Evolutionary conservation across 768 basidiomycete species (phyloP).

Genomic region (Albatrellus ellisii): DNA sequence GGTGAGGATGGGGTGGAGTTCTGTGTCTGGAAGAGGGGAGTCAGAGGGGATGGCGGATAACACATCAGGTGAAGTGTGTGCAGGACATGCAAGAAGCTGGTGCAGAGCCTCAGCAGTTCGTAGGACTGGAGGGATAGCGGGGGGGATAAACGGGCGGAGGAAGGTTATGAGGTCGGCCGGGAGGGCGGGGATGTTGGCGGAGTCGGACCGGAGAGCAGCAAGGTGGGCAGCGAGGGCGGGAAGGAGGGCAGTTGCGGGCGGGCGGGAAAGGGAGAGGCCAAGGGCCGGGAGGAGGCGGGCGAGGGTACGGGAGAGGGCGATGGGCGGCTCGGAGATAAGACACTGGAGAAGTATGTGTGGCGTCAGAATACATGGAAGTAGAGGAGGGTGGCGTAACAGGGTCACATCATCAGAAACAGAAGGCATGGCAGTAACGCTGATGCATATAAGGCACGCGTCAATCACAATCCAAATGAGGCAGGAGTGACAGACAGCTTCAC

Average conservation of each 20-base stretch:
- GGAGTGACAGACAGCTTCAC: background rate
- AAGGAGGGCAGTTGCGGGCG: constrained; percentile 6
- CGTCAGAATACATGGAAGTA: background rate
- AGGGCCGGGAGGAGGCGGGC: constrained; percentile 12
- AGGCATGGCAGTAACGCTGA: background rate
- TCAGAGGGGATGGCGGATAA: constrained; percentile 31
- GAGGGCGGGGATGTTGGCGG: background rate
- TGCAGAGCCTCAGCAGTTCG: constrained; percentile 1
- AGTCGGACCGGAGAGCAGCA: constrained; percentile 19
- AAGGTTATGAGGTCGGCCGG: no score
- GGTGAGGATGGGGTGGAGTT: constrained; percentile 18
- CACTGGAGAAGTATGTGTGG: constrained; percentile 2
- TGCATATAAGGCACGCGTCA: background rate
- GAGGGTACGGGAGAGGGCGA: constrained; percentile 19
- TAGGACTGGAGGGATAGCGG: constrained; percentile 4
- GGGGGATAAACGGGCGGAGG: constrained; percentile 1
- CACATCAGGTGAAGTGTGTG: constrained; percentile 28
- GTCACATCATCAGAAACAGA: background rate
- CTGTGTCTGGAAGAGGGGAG: constrained; percentile 12
- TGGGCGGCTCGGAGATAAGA: constrained; percentile 10
- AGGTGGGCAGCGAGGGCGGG: constrained; percentile 23
- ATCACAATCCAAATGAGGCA: no score
- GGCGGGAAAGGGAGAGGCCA: constrained; percentile 10
- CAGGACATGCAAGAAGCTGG: constrained; percentile 2
- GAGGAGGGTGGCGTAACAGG: background rate